Evolutionary conservation across 2,329 filamentous ascomycete genomes (phyloP).

Genomic region (Diaporthe humulicola): DNA sequence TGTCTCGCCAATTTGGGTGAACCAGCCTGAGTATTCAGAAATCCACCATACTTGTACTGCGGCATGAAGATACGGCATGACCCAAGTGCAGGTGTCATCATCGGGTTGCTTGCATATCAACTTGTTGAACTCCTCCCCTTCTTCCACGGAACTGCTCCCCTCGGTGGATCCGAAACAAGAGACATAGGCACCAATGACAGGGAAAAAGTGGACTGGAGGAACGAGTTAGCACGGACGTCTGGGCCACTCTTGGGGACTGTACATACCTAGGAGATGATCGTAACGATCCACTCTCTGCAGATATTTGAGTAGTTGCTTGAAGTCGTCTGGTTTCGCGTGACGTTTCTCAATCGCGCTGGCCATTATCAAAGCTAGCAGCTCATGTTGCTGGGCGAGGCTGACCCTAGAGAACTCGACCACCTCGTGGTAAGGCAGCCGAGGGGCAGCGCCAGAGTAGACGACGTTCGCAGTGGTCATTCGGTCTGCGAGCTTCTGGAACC

Average conservation of each 20-base stretch:
- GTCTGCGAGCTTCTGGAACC: conserved; percentile 82
- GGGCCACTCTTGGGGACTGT: neutral
- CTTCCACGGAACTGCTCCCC: conserved; percentile 73
- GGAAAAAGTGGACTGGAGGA: conserved; percentile 81
- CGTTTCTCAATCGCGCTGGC: conserved; percentile 83
- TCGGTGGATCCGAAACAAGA: conserved; percentile 84
- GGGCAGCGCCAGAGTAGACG: conserved; percentile 73
- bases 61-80: conserved; percentile 81
- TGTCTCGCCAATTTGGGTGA: conserved; percentile 76
- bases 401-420: conserved; percentile 84
- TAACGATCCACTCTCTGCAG: conserved; percentile 82
- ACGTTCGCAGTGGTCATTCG: conserved; percentile 81
- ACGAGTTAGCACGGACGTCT: neutral
- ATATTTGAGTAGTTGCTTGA: conserved; percentile 76
- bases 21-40: conserved; percentile 92
- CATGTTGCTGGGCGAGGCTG: conserved; percentile 90
- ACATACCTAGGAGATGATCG: conserved; percentile 71
- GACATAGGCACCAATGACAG: conserved; percentile 82
- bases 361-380: conserved; percentile 85
- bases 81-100: conserved; percentile 79
- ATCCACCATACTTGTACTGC: conserved; percentile 89
- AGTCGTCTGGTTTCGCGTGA: conserved; percentile 78
- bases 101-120: conserved; percentile 77
- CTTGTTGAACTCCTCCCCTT: conserved; percentile 78
- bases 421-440: conserved; percentile 73